Conservation (phyloP, 2,329 filamentous ascomycete genomes). For the Aspergillus unguis region DNA sequence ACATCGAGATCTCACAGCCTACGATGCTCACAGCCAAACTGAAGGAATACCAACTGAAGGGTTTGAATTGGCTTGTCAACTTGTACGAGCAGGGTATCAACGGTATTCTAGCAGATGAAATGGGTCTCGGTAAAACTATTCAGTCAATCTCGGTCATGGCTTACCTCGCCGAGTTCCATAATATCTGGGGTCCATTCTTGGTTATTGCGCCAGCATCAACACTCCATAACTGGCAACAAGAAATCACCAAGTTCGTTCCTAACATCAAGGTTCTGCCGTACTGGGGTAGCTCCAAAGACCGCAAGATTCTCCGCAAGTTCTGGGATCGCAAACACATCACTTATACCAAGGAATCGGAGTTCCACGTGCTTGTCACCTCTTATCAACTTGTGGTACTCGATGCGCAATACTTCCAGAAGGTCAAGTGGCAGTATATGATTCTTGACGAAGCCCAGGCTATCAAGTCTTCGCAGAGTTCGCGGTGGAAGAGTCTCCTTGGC, state of each 20-base stretch:
- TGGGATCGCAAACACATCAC: conserved; percentile 98
- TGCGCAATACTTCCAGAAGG: conserved; percentile 96
- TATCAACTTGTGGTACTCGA: conserved; percentile 97
- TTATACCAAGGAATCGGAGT: conserved; percentile 87
- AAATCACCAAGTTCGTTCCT: conserved; percentile 92
- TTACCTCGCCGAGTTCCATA: conserved; percentile 93
- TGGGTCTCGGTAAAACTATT: conserved; percentile 98
- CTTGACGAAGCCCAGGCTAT: conserved; percentile 97
- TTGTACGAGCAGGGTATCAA: conserved; percentile 99
- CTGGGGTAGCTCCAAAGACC: conserved; percentile 91
- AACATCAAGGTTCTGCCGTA: conserved; percentile 94
- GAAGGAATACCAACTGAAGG: conserved; percentile 98
- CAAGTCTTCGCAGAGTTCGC: conserved; percentile 93
- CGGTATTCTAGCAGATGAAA: conserved; percentile 96
- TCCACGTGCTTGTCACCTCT: conserved; percentile 94
- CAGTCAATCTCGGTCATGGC: conserved; percentile 99
- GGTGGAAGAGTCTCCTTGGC: conserved; percentile 91
- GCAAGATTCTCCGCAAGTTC: conserved; percentile 95
- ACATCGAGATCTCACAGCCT: conserved; percentile 90
- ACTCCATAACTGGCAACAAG: conserved; percentile 98
- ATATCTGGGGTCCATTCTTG: conserved; percentile 96
- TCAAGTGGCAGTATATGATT: conserved; percentile 99
- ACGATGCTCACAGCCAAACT: conserved; percentile 90
- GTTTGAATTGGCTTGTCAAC: conserved; percentile 98
- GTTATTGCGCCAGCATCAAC: conserved; percentile 96